These are phyloP conservation scores for Rhinocladiella similis DNA, from an alignment of 2,329 filamentous ascomycete genomes.

Conservation along the genomic window DNA sequence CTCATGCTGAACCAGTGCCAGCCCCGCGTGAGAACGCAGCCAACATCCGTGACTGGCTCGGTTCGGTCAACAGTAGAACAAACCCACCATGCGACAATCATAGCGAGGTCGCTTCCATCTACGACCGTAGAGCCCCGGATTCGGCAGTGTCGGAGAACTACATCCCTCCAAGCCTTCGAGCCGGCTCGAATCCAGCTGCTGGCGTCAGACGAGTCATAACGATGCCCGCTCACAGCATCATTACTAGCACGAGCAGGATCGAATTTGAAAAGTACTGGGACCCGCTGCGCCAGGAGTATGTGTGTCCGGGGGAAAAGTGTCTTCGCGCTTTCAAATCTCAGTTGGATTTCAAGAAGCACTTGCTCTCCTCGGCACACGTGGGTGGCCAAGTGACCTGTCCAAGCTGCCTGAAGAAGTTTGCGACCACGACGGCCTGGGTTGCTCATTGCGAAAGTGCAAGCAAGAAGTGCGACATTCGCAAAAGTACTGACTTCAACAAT, in stretches of 20 bases:
- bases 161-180: constrained; percentile 1
- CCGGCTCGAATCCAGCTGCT: neutral
- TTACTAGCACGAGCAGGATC: constrained; percentile 15
- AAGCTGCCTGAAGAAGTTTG: constrained; percentile 41
- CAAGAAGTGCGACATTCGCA: constrained; percentile 37
- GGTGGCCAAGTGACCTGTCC: constrained; percentile 38
- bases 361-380: constrained; percentile 32
- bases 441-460: constrained; percentile 42
- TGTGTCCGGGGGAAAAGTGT: constrained; percentile 36
- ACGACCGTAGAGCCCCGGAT: constrained; percentile 10
- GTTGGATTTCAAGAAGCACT: constrained; percentile 36
- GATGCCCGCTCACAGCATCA: constrained; percentile 16
- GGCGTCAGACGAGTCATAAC: constrained; percentile 8
- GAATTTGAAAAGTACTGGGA: constrained; percentile 37
- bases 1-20: neutral
- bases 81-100: constrained; percentile 9
- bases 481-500: constrained; percentile 34
- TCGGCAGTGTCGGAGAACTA: constrained; percentile 6
- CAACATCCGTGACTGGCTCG: constrained; percentile 13
- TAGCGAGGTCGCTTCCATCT: constrained; percentile 18
- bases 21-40: neutral
- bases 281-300: constrained; percentile 32
- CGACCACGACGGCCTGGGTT: constrained; percentile 39
- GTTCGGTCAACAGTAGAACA: neutral
- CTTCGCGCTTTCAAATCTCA: constrained; percentile 29